These are phyloP conservation scores for Pyrenopolyporus hunteri DNA, from an alignment of 495 filamentous ascomycete genomes.

Conservation along the genomic window DNA sequence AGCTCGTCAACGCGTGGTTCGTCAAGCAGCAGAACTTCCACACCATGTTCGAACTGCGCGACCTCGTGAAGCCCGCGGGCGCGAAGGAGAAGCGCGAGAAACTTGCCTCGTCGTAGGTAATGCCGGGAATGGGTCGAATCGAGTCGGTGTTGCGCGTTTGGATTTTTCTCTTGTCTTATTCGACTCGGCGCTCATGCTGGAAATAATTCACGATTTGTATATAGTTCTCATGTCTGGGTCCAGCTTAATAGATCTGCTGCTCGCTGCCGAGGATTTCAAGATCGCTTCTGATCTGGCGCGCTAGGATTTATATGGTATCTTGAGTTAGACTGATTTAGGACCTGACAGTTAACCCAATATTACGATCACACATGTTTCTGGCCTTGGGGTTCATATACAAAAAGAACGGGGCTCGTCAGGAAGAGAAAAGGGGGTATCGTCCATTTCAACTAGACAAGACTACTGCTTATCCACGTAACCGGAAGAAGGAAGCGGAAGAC, in stretches of 20 bases:
- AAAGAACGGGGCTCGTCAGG: not conserved
- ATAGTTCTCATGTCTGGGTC: not conserved
- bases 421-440: constrained; percentile 42
- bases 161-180: too few relatives aligned
- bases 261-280: too few relatives aligned
- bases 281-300: too few relatives aligned
- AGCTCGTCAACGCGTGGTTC: constrained; percentile 74
- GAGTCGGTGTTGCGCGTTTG: too few relatives aligned
- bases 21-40: constrained; percentile 71
- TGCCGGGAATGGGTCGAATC: not conserved
- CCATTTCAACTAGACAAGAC: constrained; percentile 41
- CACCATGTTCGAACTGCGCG: constrained; percentile 57
- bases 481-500: not conserved
- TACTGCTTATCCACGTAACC: constrained; percentile 21
- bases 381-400: too few relatives aligned
- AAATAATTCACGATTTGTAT: constrained; percentile 11
- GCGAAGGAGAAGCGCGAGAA: constrained; percentile 1
- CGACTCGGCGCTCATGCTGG: too few relatives aligned
- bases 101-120: not conserved
- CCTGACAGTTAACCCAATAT: too few relatives aligned
- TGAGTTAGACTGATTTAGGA: too few relatives aligned
- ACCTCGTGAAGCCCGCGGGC: constrained; percentile 50
- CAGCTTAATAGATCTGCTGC: constrained; percentile 2
- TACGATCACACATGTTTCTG: too few relatives aligned
- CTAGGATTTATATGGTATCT: too few relatives aligned